Percentiles rank a stretch among this genome's conserved stretches.
phyloP scores from a whole-genome alignment of 2,329 filamentous ascomycete species.

The Rutstroemia sydowiana region DNA sequence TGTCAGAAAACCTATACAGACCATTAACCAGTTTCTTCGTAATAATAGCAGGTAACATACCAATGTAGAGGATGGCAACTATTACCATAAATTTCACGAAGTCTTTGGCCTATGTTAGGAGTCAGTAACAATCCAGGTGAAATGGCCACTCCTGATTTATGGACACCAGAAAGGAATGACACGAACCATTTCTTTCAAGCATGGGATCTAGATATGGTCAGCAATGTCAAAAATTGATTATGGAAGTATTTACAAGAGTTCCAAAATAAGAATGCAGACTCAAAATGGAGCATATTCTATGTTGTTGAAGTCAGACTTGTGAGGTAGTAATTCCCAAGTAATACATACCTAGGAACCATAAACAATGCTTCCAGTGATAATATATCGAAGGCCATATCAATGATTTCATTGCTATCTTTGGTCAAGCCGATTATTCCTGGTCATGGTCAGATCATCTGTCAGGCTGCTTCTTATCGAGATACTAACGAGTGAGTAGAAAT shows the following conservation, averaged over 20 bases:
- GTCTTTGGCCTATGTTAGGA: slow-evolving; percentile 57
- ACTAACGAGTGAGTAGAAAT: slow-evolving; percentile 68
- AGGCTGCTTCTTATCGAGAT: background rate
- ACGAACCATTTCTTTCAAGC: slow-evolving; percentile 78
- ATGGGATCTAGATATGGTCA: slow-evolving; percentile 54
- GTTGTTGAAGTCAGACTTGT: slow-evolving; percentile 8
- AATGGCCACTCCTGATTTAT: background rate
- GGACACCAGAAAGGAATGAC: background rate
- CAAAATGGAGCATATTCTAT: slow-evolving; percentile 74
- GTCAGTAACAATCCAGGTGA: background rate
- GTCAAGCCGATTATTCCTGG: slow-evolving; percentile 60
- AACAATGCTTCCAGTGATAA: slow-evolving; percentile 82
- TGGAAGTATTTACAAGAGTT: slow-evolving; percentile 44
- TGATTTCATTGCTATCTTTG: slow-evolving; percentile 52
- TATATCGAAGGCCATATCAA: slow-evolving; percentile 80
- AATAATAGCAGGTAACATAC: slow-evolving; percentile 31
- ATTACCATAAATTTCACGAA: slow-evolving; percentile 79
- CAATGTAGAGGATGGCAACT: slow-evolving; percentile 74
- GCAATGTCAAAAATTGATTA: slow-evolving; percentile 3
- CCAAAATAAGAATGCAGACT: slow-evolving; percentile 88
- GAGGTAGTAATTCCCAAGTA: background rate
- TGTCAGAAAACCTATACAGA: slow-evolving; percentile 61
- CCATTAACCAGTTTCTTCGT: background rate
- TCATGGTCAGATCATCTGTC: slow-evolving; percentile 4
- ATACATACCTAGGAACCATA: slow-evolving; percentile 61